phyloP scores from a whole-genome alignment of 306 rosid genomes.

The Arachis stenosperma region DNA sequence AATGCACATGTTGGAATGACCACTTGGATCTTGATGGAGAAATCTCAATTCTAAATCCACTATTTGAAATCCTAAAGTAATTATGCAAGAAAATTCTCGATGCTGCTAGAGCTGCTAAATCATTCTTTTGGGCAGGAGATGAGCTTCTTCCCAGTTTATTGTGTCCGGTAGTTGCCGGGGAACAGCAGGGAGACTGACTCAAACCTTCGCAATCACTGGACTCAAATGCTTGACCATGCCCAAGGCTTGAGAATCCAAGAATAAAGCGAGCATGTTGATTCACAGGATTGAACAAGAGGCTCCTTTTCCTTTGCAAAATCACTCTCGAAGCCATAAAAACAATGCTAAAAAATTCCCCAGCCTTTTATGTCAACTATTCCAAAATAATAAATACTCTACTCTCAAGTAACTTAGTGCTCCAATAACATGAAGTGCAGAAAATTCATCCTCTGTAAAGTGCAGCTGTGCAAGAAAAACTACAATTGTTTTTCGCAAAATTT shows the following conservation, averaged over 20 bases:
- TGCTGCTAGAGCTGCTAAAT: slow-evolving; percentile 4
- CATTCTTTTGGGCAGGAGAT: slow-evolving; percentile 28
- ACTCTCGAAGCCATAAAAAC: slow-evolving; percentile 65
- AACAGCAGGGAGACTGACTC: slow-evolving; percentile 19
- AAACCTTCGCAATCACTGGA: slow-evolving; percentile 37
- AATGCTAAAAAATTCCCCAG: slow-evolving; percentile 7
- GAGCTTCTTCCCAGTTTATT: slow-evolving; percentile 30
- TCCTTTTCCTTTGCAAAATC: slow-evolving; percentile 56
- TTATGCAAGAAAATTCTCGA: slow-evolving; percentile 22
- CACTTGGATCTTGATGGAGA: slow-evolving; percentile 41
- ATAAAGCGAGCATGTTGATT: slow-evolving; percentile 24
- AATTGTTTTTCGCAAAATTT: not conserved
- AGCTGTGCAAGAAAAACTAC: slow-evolving; percentile 26
- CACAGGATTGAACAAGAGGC: slow-evolving; percentile 23
- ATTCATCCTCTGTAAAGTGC: slow-evolving; percentile 34
- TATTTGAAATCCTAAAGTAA: slow-evolving; percentile 27
- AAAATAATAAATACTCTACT: not conserved
- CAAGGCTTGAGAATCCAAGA: slow-evolving; percentile 48
- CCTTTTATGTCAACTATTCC: slow-evolving; percentile 20
- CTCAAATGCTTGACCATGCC: slow-evolving; percentile 28
- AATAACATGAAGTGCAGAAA: slow-evolving; percentile 17
- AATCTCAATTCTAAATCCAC: slow-evolving; percentile 34
- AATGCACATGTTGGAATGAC: slow-evolving; percentile 47
- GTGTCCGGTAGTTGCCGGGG: slow-evolving; percentile 27
- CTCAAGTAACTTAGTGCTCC: not conserved